phyloP scores from a whole-genome alignment of 148 eudicot genomes.

The Simmondsia chinensis region DNA sequence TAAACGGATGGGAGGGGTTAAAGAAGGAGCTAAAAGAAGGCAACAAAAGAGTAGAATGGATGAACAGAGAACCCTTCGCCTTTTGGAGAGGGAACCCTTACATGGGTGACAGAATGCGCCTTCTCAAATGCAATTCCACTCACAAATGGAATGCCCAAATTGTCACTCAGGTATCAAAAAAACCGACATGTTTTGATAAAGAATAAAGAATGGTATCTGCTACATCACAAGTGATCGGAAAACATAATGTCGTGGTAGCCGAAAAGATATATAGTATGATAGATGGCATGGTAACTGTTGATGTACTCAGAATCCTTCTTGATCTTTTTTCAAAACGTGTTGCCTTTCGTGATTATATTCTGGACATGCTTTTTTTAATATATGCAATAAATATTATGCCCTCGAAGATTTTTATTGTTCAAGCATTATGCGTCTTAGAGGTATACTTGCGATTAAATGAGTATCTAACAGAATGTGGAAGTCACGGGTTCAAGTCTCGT shows the following conservation, averaged over 20 bases:
- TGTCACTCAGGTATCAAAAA: slow-evolving; percentile 30
- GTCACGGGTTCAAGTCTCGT: too few species aligned
- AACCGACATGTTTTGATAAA: not conserved
- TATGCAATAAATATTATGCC: not conserved
- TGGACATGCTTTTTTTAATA: too few species aligned
- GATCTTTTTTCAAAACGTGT: too few species aligned
- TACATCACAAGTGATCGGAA: too few species aligned
- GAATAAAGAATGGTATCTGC: not conserved
- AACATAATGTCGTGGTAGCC: too few species aligned
- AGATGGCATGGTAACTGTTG: too few species aligned
- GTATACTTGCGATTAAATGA: not conserved
- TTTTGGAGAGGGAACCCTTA: slow-evolving; percentile 59
- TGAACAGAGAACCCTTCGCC: slow-evolving; percentile 39
- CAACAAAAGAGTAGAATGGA: slow-evolving; percentile 37
- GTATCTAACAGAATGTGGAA: not conserved
- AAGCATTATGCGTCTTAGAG: not conserved
- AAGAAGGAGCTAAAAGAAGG: slow-evolving; percentile 51
- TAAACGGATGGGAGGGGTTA: slow-evolving; percentile 48
- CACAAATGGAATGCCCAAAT: slow-evolving; percentile 38
- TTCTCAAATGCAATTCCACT: slow-evolving; percentile 45
- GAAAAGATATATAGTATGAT: too few species aligned
- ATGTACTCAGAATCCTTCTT: too few species aligned
- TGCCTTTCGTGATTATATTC: too few species aligned
- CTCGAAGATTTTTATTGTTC: not conserved
- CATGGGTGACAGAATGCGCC: slow-evolving; percentile 40